A percentile compares a stretch with the other conserved stretches of the same genome.
phyloP scores from a whole-genome alignment of 768 basidiomycete species.

The Lactarius quietus region DNA sequence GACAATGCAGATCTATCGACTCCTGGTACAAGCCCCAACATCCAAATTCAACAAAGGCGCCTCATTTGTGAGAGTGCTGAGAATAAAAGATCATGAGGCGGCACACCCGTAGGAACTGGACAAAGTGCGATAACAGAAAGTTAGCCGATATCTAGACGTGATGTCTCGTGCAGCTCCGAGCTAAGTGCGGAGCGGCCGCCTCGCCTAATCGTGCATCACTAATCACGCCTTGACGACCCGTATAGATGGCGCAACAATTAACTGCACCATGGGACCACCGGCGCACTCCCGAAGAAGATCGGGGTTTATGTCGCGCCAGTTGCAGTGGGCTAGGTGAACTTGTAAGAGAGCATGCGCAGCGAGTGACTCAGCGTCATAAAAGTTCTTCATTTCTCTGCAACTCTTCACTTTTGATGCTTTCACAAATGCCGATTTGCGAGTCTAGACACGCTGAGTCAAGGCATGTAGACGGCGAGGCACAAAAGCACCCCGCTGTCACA shows the following conservation, averaged over 20 bases:
- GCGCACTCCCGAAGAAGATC: too few species aligned
- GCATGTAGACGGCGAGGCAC: too few species aligned
- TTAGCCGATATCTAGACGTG: not conserved
- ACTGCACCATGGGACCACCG: conserved; percentile 14
- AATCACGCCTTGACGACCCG: not conserved
- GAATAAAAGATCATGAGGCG: not conserved
- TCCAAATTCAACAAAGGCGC: not conserved
- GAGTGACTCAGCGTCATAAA: conserved; percentile 57
- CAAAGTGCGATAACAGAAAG: not conserved
- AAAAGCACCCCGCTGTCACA: too few species aligned
- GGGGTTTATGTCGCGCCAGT: too few species aligned
- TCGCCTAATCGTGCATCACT: too few species aligned
- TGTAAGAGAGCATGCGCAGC: conserved; percentile 38
- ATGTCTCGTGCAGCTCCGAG: not conserved
- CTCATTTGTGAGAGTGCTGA: not conserved
- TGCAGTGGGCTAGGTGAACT: conserved; percentile 6
- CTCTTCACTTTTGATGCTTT: conserved; percentile 34
- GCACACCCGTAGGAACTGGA: not conserved
- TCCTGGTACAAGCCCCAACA: not conserved
- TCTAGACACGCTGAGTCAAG: not conserved
- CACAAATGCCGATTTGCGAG: conserved; percentile 46
- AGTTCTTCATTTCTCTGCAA: conserved; percentile 41
- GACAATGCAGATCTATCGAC: not conserved
- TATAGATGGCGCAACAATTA: conserved; percentile 12
- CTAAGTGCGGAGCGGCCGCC: too few species aligned